Evolutionary conservation across 805 yeast species (phyloP), one percentile per base, ranked within the genome.

Genomic region (Ogataea ganodermae): DNA sequence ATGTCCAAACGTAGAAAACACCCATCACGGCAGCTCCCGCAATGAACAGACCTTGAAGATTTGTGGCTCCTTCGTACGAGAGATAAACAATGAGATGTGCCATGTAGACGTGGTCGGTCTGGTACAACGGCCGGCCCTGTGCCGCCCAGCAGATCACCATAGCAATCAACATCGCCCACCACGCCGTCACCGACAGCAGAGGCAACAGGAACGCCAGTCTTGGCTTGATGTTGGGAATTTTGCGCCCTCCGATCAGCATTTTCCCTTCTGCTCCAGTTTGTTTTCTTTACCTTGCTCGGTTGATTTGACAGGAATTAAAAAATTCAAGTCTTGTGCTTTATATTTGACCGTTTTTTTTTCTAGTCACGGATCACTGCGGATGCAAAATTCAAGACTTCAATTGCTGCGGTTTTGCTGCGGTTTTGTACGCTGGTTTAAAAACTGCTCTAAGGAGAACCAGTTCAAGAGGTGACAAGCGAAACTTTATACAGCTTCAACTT

Each of bases 151-250:
- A 78, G 2, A 76, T 65, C 53, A 91, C 61, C 78, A 92, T 70
- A 4, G 96, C 88, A 4, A 85, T 82, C 9, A 91, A 77, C 96
- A 89, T 88, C 3, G 87, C 96, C 81, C 90, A 86, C 97, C 97
- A 91, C 13, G 82, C 84, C 1, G 82, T 65, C 44, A 80, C 68
- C 1, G 89, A 78, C 2, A 82, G 59, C 35, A 89, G 66, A 3
- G 97, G 97, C 30, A 90, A 46, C 3, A 65, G 28, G 55, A 65
- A 64, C 2, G 68, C 60, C 46, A 49, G 48, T 28, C 51, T 48
- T 13, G 67, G 68, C 39, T 50, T 53, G 8, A 65, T 51, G 23
- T 65, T 62, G 5, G 62, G 62, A 10, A 62, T 45, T 32, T 52
- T 56, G 23, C 26, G 28, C n/a, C 41, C 35, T 21, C 30, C 24